These are phyloP conservation scores for Luzula sylvatica DNA, from an alignment of 176 grass and related monocot species.

Conservation along the genomic window DNA sequence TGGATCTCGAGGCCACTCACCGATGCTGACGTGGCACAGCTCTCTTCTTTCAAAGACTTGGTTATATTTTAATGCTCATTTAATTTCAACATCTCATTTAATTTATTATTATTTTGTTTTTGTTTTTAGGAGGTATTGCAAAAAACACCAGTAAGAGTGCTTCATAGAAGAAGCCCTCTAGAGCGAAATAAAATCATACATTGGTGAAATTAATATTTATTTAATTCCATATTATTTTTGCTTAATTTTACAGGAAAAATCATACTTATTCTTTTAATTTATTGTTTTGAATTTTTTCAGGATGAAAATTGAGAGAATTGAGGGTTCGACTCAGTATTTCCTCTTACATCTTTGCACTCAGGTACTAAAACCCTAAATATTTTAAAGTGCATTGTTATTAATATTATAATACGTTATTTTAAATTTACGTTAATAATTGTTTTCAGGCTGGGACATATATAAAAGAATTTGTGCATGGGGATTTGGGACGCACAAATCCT, in stretches of 20 bases:
- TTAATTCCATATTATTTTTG: no score
- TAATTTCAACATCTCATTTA: background rate
- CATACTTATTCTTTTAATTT: slow-evolving; percentile 8
- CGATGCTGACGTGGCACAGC: slow-evolving; percentile 45
- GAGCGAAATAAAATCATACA: slow-evolving; percentile 76
- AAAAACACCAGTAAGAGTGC: slow-evolving; percentile 78
- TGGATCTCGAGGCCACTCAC: slow-evolving; percentile 64
- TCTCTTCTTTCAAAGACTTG: slow-evolving; percentile 52
- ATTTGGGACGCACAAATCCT: slow-evolving; percentile 88
- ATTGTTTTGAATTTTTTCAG: slow-evolving; percentile 29
- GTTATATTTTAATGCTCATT: no score
- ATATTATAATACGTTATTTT: no score
- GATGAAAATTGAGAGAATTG: slow-evolving; percentile 77
- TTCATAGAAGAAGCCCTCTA: slow-evolving; percentile 82
- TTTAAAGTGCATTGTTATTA: no score
- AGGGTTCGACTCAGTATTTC: slow-evolving; percentile 52
- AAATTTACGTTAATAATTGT: slow-evolving; percentile 11
- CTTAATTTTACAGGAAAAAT: background rate
- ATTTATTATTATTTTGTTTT: slow-evolving; percentile 1
- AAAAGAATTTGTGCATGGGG: slow-evolving; percentile 89
- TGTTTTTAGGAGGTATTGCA: slow-evolving; percentile 64
- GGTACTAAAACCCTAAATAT: no score
- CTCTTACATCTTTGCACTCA: slow-evolving; percentile 88
- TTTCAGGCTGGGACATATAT: slow-evolving; percentile 94
- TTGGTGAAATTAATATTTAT: slow-evolving; percentile 43